Base-by-base conservation (phyloP, 1,284 basidiomycete genomes). In the Pascua sp. region DNA sequence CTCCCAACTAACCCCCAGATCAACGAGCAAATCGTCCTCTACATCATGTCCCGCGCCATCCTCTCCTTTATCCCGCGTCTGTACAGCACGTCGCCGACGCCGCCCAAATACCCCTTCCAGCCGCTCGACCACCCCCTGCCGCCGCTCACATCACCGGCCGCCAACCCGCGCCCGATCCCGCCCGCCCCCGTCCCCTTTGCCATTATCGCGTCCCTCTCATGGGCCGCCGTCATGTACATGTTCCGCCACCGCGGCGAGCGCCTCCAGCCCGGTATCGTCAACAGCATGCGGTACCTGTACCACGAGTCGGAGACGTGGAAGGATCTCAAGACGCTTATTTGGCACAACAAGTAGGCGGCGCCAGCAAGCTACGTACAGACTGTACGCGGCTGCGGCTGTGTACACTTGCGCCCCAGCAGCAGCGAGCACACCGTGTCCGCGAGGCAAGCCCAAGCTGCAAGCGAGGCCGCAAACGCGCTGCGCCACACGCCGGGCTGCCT, bases 11-110 rank as follows among this genome's bases (percentile, higher is more conserved):
- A 55, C 47, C 11, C 24, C 7, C 62, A 77, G 76, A 89, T 98
- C 62, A 98, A 98, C 72, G 95, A 98, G 75, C 96, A 98, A 90
- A 98, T 98, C 65, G 96, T 98, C 11, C 85, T 99, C 56, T 99
- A 98, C 73, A 90, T 95, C 63, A 85, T 89, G 62, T 91, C 90
- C 16, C 86, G 93, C 53, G 89, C 92, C 43, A 81, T 95, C 51
- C 86, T 92, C 17, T 89, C 92, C 5, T 86, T 93, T 80, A 81
- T 96, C 40, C 90, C 93, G 8, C 85, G 93, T 63, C 63, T 77
- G 39, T 72, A 77, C 72, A 48, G 68, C 51, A 52, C 62, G 54
- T n/a, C 70, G 57, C 70, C 75, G 11, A 66, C 65, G 39, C 69
- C 77, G 11, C 72, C 77, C 18, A 46, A 51, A 45, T 57, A 67